Evolutionary conservation across 1,284 basidiomycete genomes (phyloP), one percentile per base, ranked within the genome.

Genomic region (Apiotrichum akiyoshidainum): DNA sequence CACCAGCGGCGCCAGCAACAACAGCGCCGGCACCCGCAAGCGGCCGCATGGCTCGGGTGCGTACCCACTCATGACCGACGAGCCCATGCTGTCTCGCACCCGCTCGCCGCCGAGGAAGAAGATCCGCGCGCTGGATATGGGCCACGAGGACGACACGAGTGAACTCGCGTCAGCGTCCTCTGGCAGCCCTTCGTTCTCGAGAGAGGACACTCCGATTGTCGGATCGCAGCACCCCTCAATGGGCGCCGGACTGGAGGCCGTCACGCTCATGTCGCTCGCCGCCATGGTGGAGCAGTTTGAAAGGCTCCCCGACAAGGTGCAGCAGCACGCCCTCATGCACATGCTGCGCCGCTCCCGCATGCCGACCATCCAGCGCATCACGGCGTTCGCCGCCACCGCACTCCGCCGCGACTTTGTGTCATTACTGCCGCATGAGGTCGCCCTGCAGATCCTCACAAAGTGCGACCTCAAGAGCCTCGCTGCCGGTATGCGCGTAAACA

Each of bases 291-390:
- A 60, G 2, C 68, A 73, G 22, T 78, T 78, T 61, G 77, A 78
- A 44, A 54, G 52, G 9, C 70, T 78, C 11, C 76, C 77, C 9
- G 71, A 77, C 55, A 69, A 74, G 46, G 63, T 78, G 1, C 75
- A 77, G 59, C 76, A 78, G 60, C 77, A 78, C 53, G 69, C 77
- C 53, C 68, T 78, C 42, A 74, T 77, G 70, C 77, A 78, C 55
- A 66, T 77, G 35, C 65, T 78, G 31, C 69, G 77, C 9, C 68
- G 77, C 12, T 69, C 74, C 1, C 65, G 73, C 5, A 73, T 74
- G 65, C 68, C 76, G 10, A 77, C 76, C 13, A 74, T 78, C 19
- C 77, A 78, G 56, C 70, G 73, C 12, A 56, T 77, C 16, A 65
- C 67, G 12, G 60, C 65, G 5, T 78, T 78, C 59, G 67, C 73